Conservation (phyloP, 1,139 yeast genomes). For the Eremothecium sinecaudum region DNA sequence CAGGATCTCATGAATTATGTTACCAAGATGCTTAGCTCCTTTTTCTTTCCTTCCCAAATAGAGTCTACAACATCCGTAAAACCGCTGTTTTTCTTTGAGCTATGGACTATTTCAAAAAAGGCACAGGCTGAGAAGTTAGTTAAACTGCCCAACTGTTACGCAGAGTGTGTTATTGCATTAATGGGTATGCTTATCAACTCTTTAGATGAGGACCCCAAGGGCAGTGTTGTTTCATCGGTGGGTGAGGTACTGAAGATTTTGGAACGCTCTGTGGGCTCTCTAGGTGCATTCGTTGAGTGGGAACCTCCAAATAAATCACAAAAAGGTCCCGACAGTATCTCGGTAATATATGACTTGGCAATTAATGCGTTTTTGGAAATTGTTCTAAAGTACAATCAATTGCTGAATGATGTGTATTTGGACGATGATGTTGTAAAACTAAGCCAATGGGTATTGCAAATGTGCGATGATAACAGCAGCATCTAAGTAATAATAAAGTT, state of each 20-base stretch:
- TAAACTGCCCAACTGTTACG: conserved; percentile 54
- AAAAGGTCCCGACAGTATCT: conserved; percentile 35
- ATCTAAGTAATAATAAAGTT: conserved; percentile 1
- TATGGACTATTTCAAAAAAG: conserved; percentile 25
- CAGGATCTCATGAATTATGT: conserved; percentile 11
- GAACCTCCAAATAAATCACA: conserved; percentile 13
- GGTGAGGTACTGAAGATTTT: conserved; percentile 50
- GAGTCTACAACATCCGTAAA: conserved; percentile 3
- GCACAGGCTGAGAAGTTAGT: conserved; percentile 47
- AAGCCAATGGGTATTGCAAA: conserved; percentile 65
- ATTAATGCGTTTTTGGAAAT: conserved; percentile 55
- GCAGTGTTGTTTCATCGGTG: conserved; percentile 43
- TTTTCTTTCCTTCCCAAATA: conserved; percentile 21
- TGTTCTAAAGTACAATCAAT: conserved; percentile 51
- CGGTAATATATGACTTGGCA: conserved; percentile 51
- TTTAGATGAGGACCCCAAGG: conserved; percentile 52
- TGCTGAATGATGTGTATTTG: conserved; percentile 53
- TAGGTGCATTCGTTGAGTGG: conserved; percentile 39
- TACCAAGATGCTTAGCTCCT: conserved; percentile 11
- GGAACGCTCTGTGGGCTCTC: conserved; percentile 50
- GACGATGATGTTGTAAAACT: conserved; percentile 54
- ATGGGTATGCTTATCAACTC: conserved; percentile 45
- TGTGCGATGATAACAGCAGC: conserved; percentile 14
- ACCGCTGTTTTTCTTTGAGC: conserved; percentile 21
- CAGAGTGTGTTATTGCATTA: conserved; percentile 52